A percentile compares a stretch with the other conserved stretches of the same genome.
These are phyloP conservation scores for Haplosporangium sp. DNA, from an alignment of 371 early-diverging fungal genomes.

Conservation along the genomic window DNA sequence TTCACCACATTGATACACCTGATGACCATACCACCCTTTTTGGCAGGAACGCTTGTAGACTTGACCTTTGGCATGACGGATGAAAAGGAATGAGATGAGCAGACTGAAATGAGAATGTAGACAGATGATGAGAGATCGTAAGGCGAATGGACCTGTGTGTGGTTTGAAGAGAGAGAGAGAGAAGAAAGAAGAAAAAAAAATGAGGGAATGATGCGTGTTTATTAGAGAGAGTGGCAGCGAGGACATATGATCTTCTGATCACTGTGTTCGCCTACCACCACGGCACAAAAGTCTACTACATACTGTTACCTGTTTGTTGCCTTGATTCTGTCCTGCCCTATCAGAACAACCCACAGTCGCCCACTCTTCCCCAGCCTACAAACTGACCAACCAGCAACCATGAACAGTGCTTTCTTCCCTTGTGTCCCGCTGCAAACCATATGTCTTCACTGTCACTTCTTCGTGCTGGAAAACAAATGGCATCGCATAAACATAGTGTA, in stretches of 20 bases:
- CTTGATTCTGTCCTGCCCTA: too few species aligned
- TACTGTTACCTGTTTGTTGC: too few species aligned
- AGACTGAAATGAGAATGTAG: neutral
- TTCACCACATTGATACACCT: neutral
- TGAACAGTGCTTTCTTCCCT: too few species aligned
- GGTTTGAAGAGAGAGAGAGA: neutral
- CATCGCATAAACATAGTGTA: too few species aligned
- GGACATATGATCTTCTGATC: neutral
- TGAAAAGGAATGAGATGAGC: slow-evolving; percentile 12
- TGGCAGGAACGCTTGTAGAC: slow-evolving; percentile 28
- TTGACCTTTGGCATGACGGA: slow-evolving; percentile 46
- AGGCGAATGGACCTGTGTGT: neutral
- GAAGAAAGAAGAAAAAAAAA: neutral
- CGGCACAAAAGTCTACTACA: too few species aligned
- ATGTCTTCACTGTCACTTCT: too few species aligned
- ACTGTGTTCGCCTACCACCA: too few species aligned
- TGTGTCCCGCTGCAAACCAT: too few species aligned
- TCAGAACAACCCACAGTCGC: too few species aligned
- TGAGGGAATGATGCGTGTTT: slow-evolving; percentile 2
- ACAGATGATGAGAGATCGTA: neutral
- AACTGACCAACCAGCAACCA: too few species aligned
- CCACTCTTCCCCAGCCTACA: too few species aligned
- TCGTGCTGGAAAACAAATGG: too few species aligned
- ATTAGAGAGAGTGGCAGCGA: slow-evolving; percentile 1
- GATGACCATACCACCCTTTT: slow-evolving; percentile 25